Evolutionary conservation across 441 rosid genomes (phyloP), one percentile per base, ranked within the genome.

Genomic region (Adansonia grandidieri): DNA sequence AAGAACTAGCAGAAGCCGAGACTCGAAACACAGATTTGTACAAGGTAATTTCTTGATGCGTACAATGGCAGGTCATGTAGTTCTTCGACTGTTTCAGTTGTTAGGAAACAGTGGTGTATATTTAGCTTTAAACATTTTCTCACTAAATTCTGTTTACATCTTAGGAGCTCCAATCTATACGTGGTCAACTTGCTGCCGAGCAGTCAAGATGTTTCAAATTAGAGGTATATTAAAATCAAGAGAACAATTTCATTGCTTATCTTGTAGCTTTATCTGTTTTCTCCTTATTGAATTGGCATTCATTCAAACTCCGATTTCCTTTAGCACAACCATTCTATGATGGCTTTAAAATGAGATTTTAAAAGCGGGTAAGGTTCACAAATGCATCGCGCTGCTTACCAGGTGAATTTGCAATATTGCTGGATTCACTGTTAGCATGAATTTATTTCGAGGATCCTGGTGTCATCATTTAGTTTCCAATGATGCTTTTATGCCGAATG

Each of bases 191-290:
- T 82, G 98, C 97, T 42, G 86, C 94, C 1, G 99, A 96, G 85
- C 99, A 96, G 85, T 94, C 99, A 5, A 88, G 99, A 80, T 91
- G 98, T 85, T 96, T 96, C 86, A 94, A 96, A 91, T 85, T 96
- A 14, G 99, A 96, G 98, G 99, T 96, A 86, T 28, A 11, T 56
- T 60, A 58, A 28, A 32, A 58, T 51, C 74, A 75, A 42, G 51
- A 71, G 48, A 71, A 32, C 24, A 54, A 32, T 54, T 0, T 28
- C 22, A 9, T 70, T 50, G 11, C 20, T 70, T 70, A 47, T 20
- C n/a, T 45, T 45, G 56, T 9, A 67, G 9, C 4, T 17, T 9
- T 44, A 67, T 47, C 73, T 9, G 73, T 20, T 68, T n/a, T 45
- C 72, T 17, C 40, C 0, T 7, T 69, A 20, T 28, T 24, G 47